These are phyloP conservation scores for Beauveria caledonica DNA, from an alignment of 2,329 filamentous ascomycete species.

Conservation along the genomic window DNA sequence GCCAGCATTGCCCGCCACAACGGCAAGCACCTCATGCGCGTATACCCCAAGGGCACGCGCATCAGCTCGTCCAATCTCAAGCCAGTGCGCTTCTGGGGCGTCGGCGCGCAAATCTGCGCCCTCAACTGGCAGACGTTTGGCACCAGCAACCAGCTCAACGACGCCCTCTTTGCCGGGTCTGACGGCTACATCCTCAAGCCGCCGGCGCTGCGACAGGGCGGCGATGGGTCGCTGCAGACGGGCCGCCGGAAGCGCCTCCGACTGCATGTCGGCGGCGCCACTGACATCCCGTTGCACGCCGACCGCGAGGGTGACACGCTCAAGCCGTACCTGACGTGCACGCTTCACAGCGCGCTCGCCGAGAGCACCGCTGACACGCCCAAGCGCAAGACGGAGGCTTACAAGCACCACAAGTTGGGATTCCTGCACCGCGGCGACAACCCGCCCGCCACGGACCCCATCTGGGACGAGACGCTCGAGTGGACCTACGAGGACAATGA, in stretches of 20 bases:
- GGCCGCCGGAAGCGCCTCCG: slow-evolving; percentile 41
- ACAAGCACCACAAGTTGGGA: slow-evolving; percentile 49
- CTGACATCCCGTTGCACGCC: slow-evolving; percentile 47
- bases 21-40: slow-evolving; percentile 58
- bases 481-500: slow-evolving; percentile 64
- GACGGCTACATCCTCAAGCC: slow-evolving; percentile 61
- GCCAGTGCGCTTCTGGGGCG: slow-evolving; percentile 55
- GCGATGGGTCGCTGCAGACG: slow-evolving; percentile 39
- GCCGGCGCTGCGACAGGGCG: slow-evolving; percentile 46
- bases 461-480: slow-evolving; percentile 59
- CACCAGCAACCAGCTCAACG: slow-evolving; percentile 58
- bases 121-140: slow-evolving; percentile 65
- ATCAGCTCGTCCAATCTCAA: slow-evolving; percentile 58
- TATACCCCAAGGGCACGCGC: slow-evolving; percentile 60
- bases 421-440: slow-evolving; percentile 51
- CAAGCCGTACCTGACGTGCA: slow-evolving; percentile 58
- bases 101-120: slow-evolving; percentile 61
- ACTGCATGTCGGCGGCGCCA: slow-evolving; percentile 54
- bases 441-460: slow-evolving; percentile 48
- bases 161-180: slow-evolving; percentile 57
- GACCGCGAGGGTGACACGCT: slow-evolving; percentile 44
- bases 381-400: slow-evolving; percentile 55
- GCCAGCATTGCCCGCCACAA: slow-evolving; percentile 51
- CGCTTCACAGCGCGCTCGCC: slow-evolving; percentile 50
- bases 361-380: slow-evolving; percentile 31